phyloP scores from a whole-genome alignment of 1,284 basidiomycete genomes.

The Sporisorium scitamineum region DNA sequence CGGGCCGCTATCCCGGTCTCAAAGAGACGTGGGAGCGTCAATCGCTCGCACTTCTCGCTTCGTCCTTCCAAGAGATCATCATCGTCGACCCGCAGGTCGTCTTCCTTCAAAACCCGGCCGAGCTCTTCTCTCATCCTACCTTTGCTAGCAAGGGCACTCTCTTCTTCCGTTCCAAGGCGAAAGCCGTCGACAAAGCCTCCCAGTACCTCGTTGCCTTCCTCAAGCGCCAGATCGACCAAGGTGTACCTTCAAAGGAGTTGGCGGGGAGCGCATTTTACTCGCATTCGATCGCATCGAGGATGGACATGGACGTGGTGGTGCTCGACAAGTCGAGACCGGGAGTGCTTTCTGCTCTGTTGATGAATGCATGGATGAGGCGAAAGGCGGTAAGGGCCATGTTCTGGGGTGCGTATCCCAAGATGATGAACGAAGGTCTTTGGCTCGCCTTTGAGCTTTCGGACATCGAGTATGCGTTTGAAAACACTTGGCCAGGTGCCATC shows the following conservation, averaged over 20 bases:
- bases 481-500: constrained; percentile 46
- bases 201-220: constrained; percentile 47
- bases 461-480: constrained; percentile 41
- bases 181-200: constrained; percentile 30
- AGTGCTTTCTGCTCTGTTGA: constrained; percentile 38
- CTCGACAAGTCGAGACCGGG: constrained; percentile 43
- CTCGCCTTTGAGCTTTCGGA: constrained; percentile 37
- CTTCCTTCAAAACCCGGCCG: constrained; percentile 38
- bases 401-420: constrained; percentile 30
- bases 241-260: constrained; percentile 27
- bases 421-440: constrained; percentile 47
- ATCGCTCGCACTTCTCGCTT: constrained; percentile 30
- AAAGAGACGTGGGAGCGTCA: constrained; percentile 36
- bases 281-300: constrained; percentile 36
- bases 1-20: constrained; percentile 29
- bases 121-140: constrained; percentile 32
- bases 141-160: constrained; percentile 39
- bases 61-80: constrained; percentile 38
- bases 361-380: constrained; percentile 44
- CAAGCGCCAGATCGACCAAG: constrained; percentile 48
- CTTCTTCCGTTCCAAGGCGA: constrained; percentile 46
- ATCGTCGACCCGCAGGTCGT: constrained; percentile 44
- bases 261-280: constrained; percentile 32
- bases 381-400: constrained; percentile 20
- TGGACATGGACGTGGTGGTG: constrained; percentile 46